Percentiles rank a stretch among this genome's conserved stretches.
phyloP scores from a whole-genome alignment of 208 protist genomes.

The Acanthamoeba divionensis region DNA sequence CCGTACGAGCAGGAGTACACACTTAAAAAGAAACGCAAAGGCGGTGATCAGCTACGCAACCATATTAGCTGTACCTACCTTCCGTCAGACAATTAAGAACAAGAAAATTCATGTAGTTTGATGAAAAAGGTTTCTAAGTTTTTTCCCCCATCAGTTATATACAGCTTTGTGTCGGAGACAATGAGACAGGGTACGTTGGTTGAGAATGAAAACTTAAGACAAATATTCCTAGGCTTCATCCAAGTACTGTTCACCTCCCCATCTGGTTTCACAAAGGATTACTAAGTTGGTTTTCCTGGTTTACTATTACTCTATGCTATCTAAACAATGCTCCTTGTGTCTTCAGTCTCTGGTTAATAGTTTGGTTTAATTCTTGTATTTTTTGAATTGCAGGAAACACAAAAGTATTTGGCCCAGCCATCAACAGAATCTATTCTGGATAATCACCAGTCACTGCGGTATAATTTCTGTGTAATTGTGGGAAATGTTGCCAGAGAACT shows the following conservation, averaged over 20 bases:
- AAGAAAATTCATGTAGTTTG: too few species aligned
- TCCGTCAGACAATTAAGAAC: too few species aligned
- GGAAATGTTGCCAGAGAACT: slow-evolving; percentile 13
- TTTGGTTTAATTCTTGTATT: too few species aligned
- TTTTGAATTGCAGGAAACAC: too few species aligned
- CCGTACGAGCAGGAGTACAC: slow-evolving; percentile 41
- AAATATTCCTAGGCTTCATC: slow-evolving; percentile 26
- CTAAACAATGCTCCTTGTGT: too few species aligned
- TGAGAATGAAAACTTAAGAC: neutral
- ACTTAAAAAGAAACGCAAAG: neutral
- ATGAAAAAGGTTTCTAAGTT: neutral
- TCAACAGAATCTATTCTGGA: neutral
- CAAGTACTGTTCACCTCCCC: too few species aligned
- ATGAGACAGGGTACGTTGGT: neutral
- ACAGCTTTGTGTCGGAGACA: slow-evolving; percentile 19
- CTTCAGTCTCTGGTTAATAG: too few species aligned
- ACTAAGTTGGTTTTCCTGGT: too few species aligned
- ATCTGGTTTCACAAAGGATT: too few species aligned
- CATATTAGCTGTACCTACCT: neutral
- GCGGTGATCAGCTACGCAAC: slow-evolving; percentile 16
- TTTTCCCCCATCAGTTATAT: neutral
- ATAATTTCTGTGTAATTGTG: neutral
- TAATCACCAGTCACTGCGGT: neutral
- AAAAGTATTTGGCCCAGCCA: neutral
- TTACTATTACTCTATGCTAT: too few species aligned